These are phyloP conservation scores for Calonectria honghensis DNA, from an alignment of 2,329 filamentous ascomycete genomes.

Conservation along the genomic window DNA sequence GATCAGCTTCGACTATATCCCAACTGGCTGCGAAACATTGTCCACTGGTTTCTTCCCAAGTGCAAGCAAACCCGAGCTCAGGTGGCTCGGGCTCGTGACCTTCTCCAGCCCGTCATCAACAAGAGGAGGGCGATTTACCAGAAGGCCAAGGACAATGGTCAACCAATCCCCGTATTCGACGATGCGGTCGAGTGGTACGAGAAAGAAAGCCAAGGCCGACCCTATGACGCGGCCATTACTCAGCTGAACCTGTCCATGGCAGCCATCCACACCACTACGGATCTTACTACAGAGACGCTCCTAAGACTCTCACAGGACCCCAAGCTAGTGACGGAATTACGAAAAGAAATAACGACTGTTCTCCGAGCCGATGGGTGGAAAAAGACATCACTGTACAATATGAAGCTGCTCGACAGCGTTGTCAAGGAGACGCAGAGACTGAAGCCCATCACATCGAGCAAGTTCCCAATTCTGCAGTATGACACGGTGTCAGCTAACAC, in stretches of 20 bases:
- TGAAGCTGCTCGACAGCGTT: background rate
- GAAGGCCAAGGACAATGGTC: background rate
- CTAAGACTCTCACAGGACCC: background rate
- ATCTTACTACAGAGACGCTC: background rate
- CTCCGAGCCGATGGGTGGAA: background rate
- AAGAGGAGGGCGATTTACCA: background rate
- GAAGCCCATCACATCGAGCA: background rate
- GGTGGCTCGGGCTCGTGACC: background rate
- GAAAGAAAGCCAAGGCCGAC: background rate
- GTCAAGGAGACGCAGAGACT: background rate
- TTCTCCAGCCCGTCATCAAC: background rate
- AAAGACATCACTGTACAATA: background rate
- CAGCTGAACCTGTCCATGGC: background rate
- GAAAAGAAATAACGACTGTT: background rate
- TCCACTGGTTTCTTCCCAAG: background rate
- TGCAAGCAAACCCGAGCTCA: background rate
- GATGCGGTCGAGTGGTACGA: background rate
- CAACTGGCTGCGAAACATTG: background rate
- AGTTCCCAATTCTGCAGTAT: background rate
- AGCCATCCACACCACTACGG: background rate
- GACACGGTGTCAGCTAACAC: background rate
- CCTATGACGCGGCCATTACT: background rate
- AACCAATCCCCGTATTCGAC: background rate
- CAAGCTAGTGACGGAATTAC: background rate
- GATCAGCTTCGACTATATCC: background rate